A percentile compares a stretch with the other conserved stretches of the same genome.
Evolutionary conservation across 306 rosid genomes (phyloP).

Genomic region (Gillenia trifoliata): DNA sequence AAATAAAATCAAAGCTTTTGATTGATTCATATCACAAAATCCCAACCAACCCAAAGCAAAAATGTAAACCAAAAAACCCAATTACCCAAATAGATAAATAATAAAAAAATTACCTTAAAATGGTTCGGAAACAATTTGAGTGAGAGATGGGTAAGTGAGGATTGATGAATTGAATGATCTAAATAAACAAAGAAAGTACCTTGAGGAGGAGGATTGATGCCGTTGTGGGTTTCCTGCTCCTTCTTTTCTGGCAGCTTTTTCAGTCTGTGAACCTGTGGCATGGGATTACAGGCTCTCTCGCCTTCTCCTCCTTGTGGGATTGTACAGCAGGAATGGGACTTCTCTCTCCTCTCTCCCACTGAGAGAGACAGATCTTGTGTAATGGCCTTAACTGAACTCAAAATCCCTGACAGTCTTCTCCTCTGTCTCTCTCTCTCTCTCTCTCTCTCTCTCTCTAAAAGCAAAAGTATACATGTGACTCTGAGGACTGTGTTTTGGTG

Average conservation of each 20-base stretch:
- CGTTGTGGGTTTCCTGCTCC: conserved; percentile 42
- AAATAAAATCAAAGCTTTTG: background rate
- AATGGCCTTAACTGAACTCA: background rate
- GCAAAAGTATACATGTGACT: background rate
- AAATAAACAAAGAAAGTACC: conserved; percentile 20
- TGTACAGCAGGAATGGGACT: background rate
- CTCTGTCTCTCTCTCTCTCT: no score
- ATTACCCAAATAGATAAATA: conserved; percentile 6
- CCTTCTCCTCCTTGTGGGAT: background rate
- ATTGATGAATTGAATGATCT: background rate
- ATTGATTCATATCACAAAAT: conserved; percentile 8
- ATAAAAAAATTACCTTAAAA: background rate
- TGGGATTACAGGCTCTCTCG: conserved; percentile 20
- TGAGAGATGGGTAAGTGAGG: background rate
- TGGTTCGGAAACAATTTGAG: background rate
- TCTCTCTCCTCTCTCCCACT: conserved; percentile 9
- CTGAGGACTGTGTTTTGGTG: background rate
- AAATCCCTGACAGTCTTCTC: background rate
- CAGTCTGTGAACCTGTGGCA: conserved; percentile 83
- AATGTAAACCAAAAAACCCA: background rate
- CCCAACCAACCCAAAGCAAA: conserved; percentile 3
- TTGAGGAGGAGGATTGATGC: conserved; percentile 24
- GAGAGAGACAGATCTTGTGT: conserved; percentile 21
- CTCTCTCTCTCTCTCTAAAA: background rate
- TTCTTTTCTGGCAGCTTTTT: conserved; percentile 83